Evolutionary conservation across 768 basidiomycete genomes (phyloP), one percentile per base, ranked within the genome.

Genomic region (Clathrus columnatus): DNA sequence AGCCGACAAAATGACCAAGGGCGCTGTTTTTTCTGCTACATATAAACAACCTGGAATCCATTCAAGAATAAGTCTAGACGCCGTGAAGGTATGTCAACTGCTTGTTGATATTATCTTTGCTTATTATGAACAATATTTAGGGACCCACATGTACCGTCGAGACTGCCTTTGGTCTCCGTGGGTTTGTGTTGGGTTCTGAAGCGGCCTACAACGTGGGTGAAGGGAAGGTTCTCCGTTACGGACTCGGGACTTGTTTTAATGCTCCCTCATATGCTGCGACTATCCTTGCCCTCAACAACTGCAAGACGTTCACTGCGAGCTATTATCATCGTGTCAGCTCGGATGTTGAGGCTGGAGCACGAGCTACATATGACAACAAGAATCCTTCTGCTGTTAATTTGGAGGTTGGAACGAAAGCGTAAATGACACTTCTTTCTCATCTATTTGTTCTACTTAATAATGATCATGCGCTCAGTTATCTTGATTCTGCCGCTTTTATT

Each of bases 21-120:
- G 82, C 27, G 91, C 93, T 52, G 72, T 92, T 64, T 69, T 96
- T 64, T 86, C 82, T 65, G 78, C 87, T 60, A 77, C 80, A 70
- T 97, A 92, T 84, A 97, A 97, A 82, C 93, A 96, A 73, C 91
- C 91, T 51, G 90, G 88, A 59, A 73, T 98, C 65, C 93, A 98
- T 83, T 83, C 87, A 65, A 87, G 93, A 58, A 90, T 88, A 59
- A 73, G 78, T 67, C 80, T 98, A 60, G 95, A 99, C 70, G 72
- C 96, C 63, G 89, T 96, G 87, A 95, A 90, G 85, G 92, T 92
- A 56, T 56, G 73, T 64, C 57, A 17, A 52, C 48, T 27, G 48
- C 8, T 21, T 2, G 61, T 50, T 51, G n/a, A 8, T 14, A 44
- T 23, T 14, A 21, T 18, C 14, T 1, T 2, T 41, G 42, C 29